phyloP scores from a whole-genome alignment of 2,329 filamentous ascomycete species.

The Aspergillus spinulosporus region DNA sequence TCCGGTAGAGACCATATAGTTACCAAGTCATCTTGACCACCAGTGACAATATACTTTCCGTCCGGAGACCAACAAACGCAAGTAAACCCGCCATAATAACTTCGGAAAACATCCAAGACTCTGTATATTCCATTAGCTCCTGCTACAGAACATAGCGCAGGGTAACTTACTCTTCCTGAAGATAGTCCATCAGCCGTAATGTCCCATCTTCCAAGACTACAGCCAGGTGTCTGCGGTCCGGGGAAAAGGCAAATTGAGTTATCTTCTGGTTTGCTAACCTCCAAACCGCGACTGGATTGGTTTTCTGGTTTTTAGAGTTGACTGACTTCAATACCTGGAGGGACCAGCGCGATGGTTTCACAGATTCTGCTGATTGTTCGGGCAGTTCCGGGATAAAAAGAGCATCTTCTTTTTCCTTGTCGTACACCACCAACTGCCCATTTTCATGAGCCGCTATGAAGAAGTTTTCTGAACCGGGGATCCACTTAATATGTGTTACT shows the following conservation, averaged over 20 bases:
- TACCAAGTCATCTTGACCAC: conserved; percentile 92
- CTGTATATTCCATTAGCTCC: conserved; percentile 45
- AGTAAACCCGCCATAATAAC: conserved; percentile 89
- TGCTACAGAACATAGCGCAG: conserved; percentile 3
- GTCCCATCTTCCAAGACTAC: conserved; percentile 90
- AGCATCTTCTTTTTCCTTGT: conserved; percentile 93
- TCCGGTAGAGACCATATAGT: conserved; percentile 93
- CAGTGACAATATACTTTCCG: conserved; percentile 91
- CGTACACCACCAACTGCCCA: conserved; percentile 86
- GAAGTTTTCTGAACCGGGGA: conserved; percentile 88
- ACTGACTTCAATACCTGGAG: conserved; percentile 86
- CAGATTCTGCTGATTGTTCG: conserved; percentile 30
- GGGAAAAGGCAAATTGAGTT: conserved; percentile 89
- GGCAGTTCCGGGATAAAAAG: conserved; percentile 68
- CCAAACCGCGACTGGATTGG: conserved; percentile 90
- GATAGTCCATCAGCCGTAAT: conserved; percentile 84
- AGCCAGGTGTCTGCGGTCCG: conserved; percentile 81
- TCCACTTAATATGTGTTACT: conserved; percentile 85
- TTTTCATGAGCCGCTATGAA: conserved; percentile 93
- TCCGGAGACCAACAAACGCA: conserved; percentile 98
- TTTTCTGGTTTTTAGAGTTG: conserved; percentile 88
- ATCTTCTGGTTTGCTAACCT: conserved; percentile 88
- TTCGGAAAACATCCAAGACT: conserved; percentile 80
- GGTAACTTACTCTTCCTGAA: conserved; percentile 73
- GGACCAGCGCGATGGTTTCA: conserved; percentile 31